Conservation (phyloP, 495 filamentous ascomycete genomes). For the Xylaria flabelliformis region DNA sequence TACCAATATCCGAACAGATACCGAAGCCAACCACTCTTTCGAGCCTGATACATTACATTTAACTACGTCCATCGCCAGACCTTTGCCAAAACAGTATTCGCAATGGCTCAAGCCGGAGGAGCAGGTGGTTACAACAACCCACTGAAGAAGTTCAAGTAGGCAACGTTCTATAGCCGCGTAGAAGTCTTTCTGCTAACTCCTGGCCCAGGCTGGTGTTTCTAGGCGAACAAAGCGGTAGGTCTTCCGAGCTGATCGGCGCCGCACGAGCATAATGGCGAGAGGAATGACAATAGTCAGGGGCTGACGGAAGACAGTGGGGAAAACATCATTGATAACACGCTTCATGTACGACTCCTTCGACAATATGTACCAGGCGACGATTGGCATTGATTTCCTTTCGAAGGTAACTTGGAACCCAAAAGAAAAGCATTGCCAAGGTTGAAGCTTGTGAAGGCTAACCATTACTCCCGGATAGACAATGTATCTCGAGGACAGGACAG, state of each 20-base stretch:
- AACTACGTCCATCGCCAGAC: slow-evolving; percentile 24
- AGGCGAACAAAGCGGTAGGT: slow-evolving; percentile 95
- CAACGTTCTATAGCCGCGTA: slow-evolving; percentile 6
- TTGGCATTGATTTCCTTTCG: slow-evolving; percentile 98
- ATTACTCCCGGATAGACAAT: slow-evolving; percentile 70
- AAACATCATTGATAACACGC: slow-evolving; percentile 96
- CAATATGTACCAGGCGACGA: slow-evolving; percentile 99
- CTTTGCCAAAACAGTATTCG: slow-evolving; percentile 29
- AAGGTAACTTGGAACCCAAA: slow-evolving; percentile 66
- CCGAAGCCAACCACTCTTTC: slow-evolving; percentile 1
- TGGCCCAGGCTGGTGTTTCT: slow-evolving; percentile 85
- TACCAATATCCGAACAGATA: background rate
- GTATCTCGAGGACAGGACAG: slow-evolving; percentile 98
- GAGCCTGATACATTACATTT: background rate
- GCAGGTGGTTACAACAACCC: slow-evolving; percentile 95
- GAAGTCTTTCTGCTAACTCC: background rate
- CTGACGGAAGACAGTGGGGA: slow-evolving; percentile 72
- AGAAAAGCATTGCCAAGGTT: background rate
- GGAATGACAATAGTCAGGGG: background rate
- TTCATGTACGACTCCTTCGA: slow-evolving; percentile 99
- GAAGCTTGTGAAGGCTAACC: slow-evolving; percentile 34
- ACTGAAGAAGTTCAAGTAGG: slow-evolving; percentile 99
- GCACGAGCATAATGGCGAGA: slow-evolving; percentile 16
- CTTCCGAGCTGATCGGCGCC: slow-evolving; percentile 3
- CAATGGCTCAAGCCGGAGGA: slow-evolving; percentile 58